Percentiles rank a stretch among this genome's conserved stretches.
Evolutionary conservation across 1,284 basidiomycete species (phyloP).

Genomic region (Ceraceosorus guamensis): DNA sequence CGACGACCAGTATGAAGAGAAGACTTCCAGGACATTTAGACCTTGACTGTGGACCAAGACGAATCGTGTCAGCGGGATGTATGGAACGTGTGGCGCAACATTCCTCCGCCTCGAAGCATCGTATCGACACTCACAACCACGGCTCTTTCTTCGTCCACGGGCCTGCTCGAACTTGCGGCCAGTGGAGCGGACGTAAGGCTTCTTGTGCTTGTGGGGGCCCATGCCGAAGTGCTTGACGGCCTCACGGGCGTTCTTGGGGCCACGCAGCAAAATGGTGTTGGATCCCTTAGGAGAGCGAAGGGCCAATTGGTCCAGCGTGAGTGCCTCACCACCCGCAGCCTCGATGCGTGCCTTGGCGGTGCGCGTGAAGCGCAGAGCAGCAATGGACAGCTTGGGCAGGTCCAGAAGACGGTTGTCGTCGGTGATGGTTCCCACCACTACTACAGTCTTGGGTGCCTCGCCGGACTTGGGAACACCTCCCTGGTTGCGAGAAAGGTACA

Average conservation of each 20-base stretch:
- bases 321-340: conserved; percentile 85
- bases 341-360: conserved; percentile 88
- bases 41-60: too few species aligned
- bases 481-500: conserved; percentile 46
- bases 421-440: conserved; percentile 84
- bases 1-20: too few species aligned
- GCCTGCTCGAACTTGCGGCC: conserved; percentile 74
- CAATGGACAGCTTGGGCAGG: conserved; percentile 85
- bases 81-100: not conserved
- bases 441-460: conserved; percentile 65
- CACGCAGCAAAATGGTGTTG: conserved; percentile 87
- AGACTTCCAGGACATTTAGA: too few species aligned
- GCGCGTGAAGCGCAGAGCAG: conserved; percentile 89
- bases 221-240: conserved; percentile 86
- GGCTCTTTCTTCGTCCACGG: conserved; percentile 51
- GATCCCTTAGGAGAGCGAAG: conserved; percentile 85
- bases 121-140: too few species aligned
- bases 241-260: conserved; percentile 86
- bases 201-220: conserved; percentile 60
- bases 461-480: conserved; percentile 38
- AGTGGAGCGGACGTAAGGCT: conserved; percentile 86
- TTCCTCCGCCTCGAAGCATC: conserved; percentile 36
- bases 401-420: conserved; percentile 85
- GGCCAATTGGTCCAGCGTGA: conserved; percentile 96
- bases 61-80: too few species aligned